These are phyloP conservation scores for Talaromyces nanjingensis DNA, from an alignment of 495 filamentous ascomycete species.

Conservation along the genomic window DNA sequence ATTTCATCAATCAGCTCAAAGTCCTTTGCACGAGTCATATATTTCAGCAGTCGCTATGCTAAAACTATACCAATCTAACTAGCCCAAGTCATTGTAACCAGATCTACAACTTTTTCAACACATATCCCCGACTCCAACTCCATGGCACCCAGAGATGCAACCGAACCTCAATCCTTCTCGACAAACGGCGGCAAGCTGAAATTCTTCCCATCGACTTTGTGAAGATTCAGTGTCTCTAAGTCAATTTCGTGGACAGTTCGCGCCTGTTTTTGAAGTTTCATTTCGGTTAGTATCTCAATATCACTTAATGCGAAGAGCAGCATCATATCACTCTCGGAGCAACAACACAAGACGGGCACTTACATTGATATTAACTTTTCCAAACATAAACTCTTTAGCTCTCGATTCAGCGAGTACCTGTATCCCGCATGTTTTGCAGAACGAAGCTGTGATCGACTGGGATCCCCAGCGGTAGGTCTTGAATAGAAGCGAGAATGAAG, in stretches of 20 bases:
- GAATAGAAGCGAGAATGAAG: neutral
- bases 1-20: neutral
- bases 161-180: neutral
- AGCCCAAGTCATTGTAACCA: neutral
- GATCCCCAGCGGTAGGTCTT: neutral
- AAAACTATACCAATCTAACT: neutral
- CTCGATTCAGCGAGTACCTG: neutral
- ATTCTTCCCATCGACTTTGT: neutral
- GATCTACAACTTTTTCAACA: neutral
- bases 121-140: neutral
- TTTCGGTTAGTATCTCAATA: neutral
- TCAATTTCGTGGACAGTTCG: neutral
- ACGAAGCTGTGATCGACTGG: neutral
- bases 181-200: neutral
- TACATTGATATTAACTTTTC: neutral
- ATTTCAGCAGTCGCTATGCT: neutral
- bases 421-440: neutral
- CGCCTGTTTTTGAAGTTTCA: neutral
- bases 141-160: neutral
- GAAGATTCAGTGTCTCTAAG: neutral
- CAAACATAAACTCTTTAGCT: neutral
- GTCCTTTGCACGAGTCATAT: neutral
- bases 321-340: neutral
- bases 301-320: neutral
- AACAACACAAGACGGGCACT: neutral